Evolutionary conservation across 768 basidiomycete species (phyloP), one percentile per base, ranked within the genome.

Genomic region (Termitomyces sp.): DNA sequence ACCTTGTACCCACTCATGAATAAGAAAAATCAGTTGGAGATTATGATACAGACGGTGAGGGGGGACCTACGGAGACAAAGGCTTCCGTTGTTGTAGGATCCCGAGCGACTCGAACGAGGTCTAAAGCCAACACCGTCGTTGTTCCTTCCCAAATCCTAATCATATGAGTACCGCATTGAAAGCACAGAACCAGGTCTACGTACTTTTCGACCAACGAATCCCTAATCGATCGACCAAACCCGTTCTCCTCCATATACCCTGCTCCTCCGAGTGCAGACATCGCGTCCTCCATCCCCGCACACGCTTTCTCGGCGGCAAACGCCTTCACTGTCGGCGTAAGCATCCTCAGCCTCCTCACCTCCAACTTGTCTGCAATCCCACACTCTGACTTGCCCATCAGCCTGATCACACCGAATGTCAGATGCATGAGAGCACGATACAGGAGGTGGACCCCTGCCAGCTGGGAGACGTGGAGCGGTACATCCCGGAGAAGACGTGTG

Each of bases 181-280:
- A 50, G 33, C 2, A 44, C 6, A 53, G 2, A 24, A 35, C 14
- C 2, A 33, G 18, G 35, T 20, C 35, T 26, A 64, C 70, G 13
- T 60, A 79, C 79, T 85, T 87, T 71, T 92, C 90, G 13, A 91
- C 90, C 8, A 87, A 66, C 2, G 77, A 76, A 71, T 92, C 90
- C 4, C 85, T 73, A 30, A 92, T 86, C 14, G 81, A 77, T 74
- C 83, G 74, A 9, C 84, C 87, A 49, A 92, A 82, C 2, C 81
- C 84, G 56, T 82, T 89, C 69, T 92, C 90, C 63, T 88, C 86
- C 88, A 92, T 92, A 64, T 91, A 92, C 0, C 90, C 90, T 49
- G 86, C 84, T 1, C 89, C 89, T 24, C 90, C 90, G 2, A 91
- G 71, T 6, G 83, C 75, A 33, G 82, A 73, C 88, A 92, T 91